phyloP scores from a whole-genome alignment of 2,329 filamentous ascomycete genomes.

The Penicillium sp. region DNA sequence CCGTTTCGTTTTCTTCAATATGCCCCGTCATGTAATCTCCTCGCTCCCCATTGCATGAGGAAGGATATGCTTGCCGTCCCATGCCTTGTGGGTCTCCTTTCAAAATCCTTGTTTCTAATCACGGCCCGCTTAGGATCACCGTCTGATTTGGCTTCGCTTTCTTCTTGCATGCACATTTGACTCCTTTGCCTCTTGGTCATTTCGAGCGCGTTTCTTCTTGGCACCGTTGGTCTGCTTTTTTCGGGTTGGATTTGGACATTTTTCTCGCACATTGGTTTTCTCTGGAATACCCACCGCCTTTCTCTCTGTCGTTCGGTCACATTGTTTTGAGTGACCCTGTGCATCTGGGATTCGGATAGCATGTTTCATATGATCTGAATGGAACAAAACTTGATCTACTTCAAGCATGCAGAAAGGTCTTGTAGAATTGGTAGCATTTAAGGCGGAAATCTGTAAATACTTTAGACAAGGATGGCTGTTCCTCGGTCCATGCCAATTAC shows the following conservation, averaged over 20 bases:
- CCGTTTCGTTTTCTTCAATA: background rate
- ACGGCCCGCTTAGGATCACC: constrained; percentile 16
- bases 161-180: constrained; percentile 1
- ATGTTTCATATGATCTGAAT: constrained; percentile 9
- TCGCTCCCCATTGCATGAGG: background rate
- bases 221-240: constrained; percentile 4
- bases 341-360: constrained; percentile 12
- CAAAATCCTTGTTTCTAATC: constrained; percentile 15
- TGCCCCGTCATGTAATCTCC: background rate
- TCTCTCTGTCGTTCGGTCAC: constrained; percentile 4
- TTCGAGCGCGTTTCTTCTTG: constrained; percentile 20
- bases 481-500: background rate
- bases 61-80: background rate
- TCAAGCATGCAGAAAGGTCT: background rate
- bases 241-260: constrained; percentile 8
- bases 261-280: constrained; percentile 3
- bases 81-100: background rate
- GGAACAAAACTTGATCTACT: constrained; percentile 3
- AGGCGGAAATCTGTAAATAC: too few relatives aligned
- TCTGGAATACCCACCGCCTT: constrained; percentile 15
- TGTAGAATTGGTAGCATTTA: too few relatives aligned
- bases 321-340: constrained; percentile 11
- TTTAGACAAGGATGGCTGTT: background rate
- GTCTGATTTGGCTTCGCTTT: constrained; percentile 17
- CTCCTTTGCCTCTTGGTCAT: constrained; percentile 6